phyloP scores from a whole-genome alignment of 805 yeast genomes.

The Myxozyma kluyveri region DNA sequence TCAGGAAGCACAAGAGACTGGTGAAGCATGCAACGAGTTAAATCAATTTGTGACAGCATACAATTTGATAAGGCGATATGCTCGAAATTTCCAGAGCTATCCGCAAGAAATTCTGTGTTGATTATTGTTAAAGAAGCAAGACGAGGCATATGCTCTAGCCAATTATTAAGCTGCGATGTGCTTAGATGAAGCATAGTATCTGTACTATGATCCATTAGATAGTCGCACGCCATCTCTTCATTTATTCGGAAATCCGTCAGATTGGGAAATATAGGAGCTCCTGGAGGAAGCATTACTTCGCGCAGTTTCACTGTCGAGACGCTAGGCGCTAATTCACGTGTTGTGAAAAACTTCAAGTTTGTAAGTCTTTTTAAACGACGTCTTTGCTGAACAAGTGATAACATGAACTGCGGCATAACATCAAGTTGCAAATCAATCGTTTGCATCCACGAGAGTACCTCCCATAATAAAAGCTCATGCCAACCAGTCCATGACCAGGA shows the following conservation, averaged over 20 bases:
- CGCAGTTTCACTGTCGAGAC: not conserved
- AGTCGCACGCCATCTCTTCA: constrained; percentile 4
- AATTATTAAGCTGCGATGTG: constrained; percentile 1
- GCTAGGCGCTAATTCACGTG: not conserved
- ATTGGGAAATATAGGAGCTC: constrained; percentile 5
- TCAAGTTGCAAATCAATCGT: constrained; percentile 2
- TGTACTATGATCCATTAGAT: not conserved
- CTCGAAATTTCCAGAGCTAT: too few species aligned
- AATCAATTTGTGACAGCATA: too few species aligned
- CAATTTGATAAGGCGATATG: too few species aligned
- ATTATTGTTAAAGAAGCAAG: not conserved
- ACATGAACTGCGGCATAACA: constrained; percentile 5
- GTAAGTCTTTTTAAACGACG: constrained; percentile 5
- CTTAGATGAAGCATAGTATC: not conserved
- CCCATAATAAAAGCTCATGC: constrained; percentile 1
- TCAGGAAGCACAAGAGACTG: not conserved
- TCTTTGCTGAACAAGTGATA: not conserved
- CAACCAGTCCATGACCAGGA: constrained; percentile 15
- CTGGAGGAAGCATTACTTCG: not conserved
- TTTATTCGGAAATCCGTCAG: constrained; percentile 11
- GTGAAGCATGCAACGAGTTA: not conserved
- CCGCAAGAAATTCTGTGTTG: not conserved
- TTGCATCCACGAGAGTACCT: constrained; percentile 8
- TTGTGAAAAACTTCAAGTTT: constrained; percentile 8
- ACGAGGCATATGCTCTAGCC: constrained; percentile 2